A percentile compares a stretch with the other conserved stretches of the same genome.
phyloP scores from a whole-genome alignment of 2,329 filamentous ascomycete species.

The Harringtonia aguacate region DNA sequence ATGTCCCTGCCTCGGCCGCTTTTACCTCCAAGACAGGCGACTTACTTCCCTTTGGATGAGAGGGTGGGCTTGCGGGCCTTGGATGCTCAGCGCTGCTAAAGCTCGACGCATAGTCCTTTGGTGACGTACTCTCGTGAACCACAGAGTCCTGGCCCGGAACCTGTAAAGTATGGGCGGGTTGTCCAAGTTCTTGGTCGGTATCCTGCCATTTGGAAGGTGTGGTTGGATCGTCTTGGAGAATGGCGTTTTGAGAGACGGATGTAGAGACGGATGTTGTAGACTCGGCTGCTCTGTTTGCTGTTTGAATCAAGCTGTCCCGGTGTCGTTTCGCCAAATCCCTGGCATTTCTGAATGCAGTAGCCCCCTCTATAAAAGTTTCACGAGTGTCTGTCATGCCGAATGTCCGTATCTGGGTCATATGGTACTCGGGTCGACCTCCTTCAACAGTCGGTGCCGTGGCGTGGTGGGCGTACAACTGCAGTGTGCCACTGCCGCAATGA shows the following conservation, averaged over 20 bases:
- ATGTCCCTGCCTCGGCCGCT: too few species aligned
- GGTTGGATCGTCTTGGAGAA: too few species aligned
- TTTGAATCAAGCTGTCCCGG: conserved; percentile 21
- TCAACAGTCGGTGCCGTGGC: conserved; percentile 18
- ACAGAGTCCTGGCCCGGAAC: not conserved
- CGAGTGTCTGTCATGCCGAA: conserved; percentile 18
- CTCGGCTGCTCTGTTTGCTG: conserved; percentile 8
- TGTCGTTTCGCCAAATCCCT: conserved; percentile 25
- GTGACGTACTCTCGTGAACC: not conserved
- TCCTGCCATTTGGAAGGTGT: too few species aligned
- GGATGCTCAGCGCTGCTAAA: conserved; percentile 1
- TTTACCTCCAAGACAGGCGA: too few species aligned
- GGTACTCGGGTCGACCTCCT: conserved; percentile 24
- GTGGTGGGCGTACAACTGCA: conserved; percentile 28
- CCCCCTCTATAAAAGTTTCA: conserved; percentile 22
- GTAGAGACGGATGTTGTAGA: too few species aligned
- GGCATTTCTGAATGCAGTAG: conserved; percentile 26
- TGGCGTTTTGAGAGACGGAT: too few species aligned
- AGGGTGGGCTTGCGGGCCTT: not conserved
- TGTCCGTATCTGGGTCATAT: conserved; percentile 25
- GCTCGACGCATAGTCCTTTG: not conserved
- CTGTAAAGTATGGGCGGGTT: not conserved
- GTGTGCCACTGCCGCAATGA: conserved; percentile 15
- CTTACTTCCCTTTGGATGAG: not conserved
- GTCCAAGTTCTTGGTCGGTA: too few species aligned